These are phyloP conservation scores for Arbutus unedo DNA, from an alignment of 148 eudicot genomes.

Conservation along the genomic window DNA sequence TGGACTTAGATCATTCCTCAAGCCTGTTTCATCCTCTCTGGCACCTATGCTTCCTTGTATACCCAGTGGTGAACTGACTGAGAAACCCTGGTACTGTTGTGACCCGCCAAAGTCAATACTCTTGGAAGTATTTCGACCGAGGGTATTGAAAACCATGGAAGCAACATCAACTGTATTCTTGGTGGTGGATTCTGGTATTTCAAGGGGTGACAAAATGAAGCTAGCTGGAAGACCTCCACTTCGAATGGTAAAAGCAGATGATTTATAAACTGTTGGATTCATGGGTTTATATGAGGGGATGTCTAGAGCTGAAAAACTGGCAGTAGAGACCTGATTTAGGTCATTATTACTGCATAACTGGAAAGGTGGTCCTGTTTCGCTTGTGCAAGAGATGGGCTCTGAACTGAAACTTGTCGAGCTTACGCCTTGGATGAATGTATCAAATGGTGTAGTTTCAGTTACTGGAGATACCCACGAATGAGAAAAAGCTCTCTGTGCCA, in stretches of 20 bases:
- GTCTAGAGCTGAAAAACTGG: constrained; percentile 38
- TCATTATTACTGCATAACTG: constrained; percentile 24
- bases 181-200: constrained; percentile 23
- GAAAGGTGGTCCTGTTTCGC: constrained; percentile 37
- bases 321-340: constrained; percentile 15
- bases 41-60: constrained; percentile 32
- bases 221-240: constrained; percentile 27
- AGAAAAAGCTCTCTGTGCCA: constrained; percentile 65
- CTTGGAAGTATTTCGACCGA: constrained; percentile 33
- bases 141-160: constrained; percentile 47
- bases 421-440: constrained; percentile 34
- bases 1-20: constrained; percentile 30
- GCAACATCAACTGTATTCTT: constrained; percentile 33
- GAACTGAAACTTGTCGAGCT: constrained; percentile 33
- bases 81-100: constrained; percentile 37
- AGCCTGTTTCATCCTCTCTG: constrained; percentile 29
- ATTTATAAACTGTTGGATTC: constrained; percentile 26
- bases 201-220: constrained; percentile 41
- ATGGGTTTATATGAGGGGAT: constrained; percentile 32
- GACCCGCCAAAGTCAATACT: constrained; percentile 39
- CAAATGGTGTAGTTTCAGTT: constrained; percentile 39
- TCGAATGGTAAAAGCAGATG: constrained; percentile 29
- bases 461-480: constrained; percentile 62
- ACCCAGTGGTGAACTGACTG: constrained; percentile 38
- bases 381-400: constrained; percentile 51